A percentile compares a stretch with the other conserved stretches of the same genome.
Evolutionary conservation across 495 filamentous ascomycete genomes (phyloP).

Genomic region (Aspergillus affinis): DNA sequence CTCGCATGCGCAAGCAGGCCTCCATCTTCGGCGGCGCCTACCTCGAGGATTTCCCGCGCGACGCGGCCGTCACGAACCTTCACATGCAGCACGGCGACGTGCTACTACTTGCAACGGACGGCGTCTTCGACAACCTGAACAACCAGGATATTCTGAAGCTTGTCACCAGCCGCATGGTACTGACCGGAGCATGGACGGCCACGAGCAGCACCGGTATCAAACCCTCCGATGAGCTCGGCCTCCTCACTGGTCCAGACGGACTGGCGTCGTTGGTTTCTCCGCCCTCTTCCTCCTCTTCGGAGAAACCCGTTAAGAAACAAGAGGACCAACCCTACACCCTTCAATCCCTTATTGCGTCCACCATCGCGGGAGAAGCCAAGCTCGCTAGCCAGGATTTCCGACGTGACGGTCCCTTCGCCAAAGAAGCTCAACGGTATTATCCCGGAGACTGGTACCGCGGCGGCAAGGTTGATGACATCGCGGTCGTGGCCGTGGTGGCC

Average conservation of each 20-base stretch:
- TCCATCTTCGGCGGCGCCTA: slow-evolving; percentile 78
- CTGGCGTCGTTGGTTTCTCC: slow-evolving; percentile 26
- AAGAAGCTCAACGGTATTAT: slow-evolving; percentile 83
- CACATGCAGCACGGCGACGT: slow-evolving; percentile 85
- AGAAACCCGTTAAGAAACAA: slow-evolving; percentile 3
- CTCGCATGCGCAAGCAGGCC: slow-evolving; percentile 70
- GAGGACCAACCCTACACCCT: slow-evolving; percentile 42
- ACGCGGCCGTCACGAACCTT: slow-evolving; percentile 77
- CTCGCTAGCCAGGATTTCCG: slow-evolving; percentile 73
- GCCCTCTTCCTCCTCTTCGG: slow-evolving; percentile 11
- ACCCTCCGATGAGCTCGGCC: slow-evolving; percentile 54
- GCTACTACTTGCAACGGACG: slow-evolving; percentile 87
- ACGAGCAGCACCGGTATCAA: slow-evolving; percentile 51
- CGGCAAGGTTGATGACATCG: slow-evolving; percentile 91
- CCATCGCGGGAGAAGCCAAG: slow-evolving; percentile 79
- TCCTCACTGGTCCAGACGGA: slow-evolving; percentile 50
- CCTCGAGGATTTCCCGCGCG: slow-evolving; percentile 75
- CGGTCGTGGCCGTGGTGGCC: slow-evolving; percentile 71
- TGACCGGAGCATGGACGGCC: slow-evolving; percentile 69
- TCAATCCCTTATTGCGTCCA: slow-evolving; percentile 73
- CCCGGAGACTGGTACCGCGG: slow-evolving; percentile 81
- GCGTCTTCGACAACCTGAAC: slow-evolving; percentile 96
- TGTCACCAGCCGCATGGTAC: slow-evolving; percentile 71
- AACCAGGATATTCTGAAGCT: slow-evolving; percentile 81
- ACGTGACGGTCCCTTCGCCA: slow-evolving; percentile 89